Evolutionary conservation across 139 green algal species (phyloP), one percentile per base, ranked within the genome.

Genomic region (Asterochloris erici): DNA sequence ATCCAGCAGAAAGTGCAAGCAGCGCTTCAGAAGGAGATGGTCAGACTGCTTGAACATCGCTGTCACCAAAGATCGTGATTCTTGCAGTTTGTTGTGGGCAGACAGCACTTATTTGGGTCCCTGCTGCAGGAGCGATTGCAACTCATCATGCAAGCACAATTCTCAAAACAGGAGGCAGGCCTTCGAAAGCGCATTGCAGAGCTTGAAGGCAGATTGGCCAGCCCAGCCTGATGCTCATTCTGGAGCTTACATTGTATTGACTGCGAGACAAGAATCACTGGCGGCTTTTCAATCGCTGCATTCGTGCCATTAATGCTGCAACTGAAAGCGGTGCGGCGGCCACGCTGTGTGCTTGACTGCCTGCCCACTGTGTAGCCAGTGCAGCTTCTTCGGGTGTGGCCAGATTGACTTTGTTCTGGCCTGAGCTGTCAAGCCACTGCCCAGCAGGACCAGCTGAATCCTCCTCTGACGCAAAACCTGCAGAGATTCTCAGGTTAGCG

Each of bases 111-210:
- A 28, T 68, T 12, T 63, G 11, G 15, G 23, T 26, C n/a, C 10
- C 23, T 78, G 54, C 28, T 86, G 77, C 87, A 91, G 86, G 83
- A 70, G 6, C 78, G 74, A 64, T 63, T 93, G 23, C 79, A 87
- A 71, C 19, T 73, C 15, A 82, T 81, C 24, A 90, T 93, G 84
- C 86, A 92, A 81, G 84, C 81, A 47, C 84, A 90, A 74, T 92
- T 90, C 63, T 47, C 83, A 26, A 76, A 84, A 24, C 86, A 92
- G 82, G 79, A 89, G 38, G 82, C 82, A 15, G 70, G 38, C 28
- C 71, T 94, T 21, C 75, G 89, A 19, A 81, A 82, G 9, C 87
- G 85, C 29, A 79, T 92, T 13, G 87, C 85, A 15, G 77, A 79
- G 38, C 83, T 89, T 64, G 86, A 89, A 47, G 78, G 77, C 17